Conservation (phyloP, 257 asterid genomes). For the Penstemon barbatus region DNA sequence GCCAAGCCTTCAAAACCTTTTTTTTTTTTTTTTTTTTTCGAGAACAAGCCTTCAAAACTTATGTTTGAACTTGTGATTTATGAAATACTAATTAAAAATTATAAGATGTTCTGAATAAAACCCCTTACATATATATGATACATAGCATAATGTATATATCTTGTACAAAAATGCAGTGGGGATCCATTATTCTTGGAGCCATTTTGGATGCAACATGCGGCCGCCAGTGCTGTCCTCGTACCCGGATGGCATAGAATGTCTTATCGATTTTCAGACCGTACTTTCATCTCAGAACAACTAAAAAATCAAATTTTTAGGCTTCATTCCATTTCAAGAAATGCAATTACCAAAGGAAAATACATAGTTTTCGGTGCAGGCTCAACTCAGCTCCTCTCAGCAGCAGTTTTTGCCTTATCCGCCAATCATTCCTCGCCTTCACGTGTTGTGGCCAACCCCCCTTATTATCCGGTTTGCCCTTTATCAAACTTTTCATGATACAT, state of each 20-base stretch:
- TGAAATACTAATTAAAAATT: too few relatives aligned
- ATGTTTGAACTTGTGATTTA: too few relatives aligned
- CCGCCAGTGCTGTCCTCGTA: slow-evolving; percentile 50
- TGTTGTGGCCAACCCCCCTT: slow-evolving; percentile 15
- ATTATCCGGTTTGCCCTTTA: slow-evolving; percentile 19
- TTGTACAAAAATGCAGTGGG: slow-evolving; percentile 39
- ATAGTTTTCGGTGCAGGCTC: slow-evolving; percentile 74
- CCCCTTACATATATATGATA: too few relatives aligned
- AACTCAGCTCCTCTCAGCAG: slow-evolving; percentile 66
- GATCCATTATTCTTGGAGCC: slow-evolving; percentile 57
- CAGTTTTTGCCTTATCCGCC: slow-evolving; percentile 60
- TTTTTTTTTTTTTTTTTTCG: too few relatives aligned
- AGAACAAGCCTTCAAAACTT: too few relatives aligned
- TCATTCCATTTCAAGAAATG: slow-evolving; percentile 50
- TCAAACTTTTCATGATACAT: neutral
- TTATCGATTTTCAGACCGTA: slow-evolving; percentile 30
- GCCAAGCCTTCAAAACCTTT: too few relatives aligned
- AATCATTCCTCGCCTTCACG: slow-evolving; percentile 35
- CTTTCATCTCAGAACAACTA: slow-evolving; percentile 47
- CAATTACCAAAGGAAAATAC: slow-evolving; percentile 49
- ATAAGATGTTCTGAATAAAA: too few relatives aligned
- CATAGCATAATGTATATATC: too few relatives aligned
- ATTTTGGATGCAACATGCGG: slow-evolving; percentile 49
- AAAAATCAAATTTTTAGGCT: slow-evolving; percentile 39
- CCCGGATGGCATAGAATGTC: slow-evolving; percentile 89